Conservation (phyloP, 768 basidiomycete species). For the Neoboletus magnificus region DNA sequence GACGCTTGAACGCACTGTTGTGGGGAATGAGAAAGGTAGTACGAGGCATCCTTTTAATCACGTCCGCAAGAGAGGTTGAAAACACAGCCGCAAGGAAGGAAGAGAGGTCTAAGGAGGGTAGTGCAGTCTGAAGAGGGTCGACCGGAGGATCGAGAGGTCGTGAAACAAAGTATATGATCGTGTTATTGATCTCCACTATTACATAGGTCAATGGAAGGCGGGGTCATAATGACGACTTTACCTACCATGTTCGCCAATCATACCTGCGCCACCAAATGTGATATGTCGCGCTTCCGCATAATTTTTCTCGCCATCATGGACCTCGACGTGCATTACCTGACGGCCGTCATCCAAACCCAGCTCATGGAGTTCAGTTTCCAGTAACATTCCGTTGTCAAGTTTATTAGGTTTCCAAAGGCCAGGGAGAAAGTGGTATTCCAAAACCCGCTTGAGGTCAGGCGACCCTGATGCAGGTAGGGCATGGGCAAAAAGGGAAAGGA, state of each 20-base stretch:
- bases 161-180: constrained; percentile 86
- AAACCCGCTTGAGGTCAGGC: constrained; percentile 63
- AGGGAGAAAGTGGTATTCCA: constrained; percentile 91
- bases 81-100: constrained; percentile 88
- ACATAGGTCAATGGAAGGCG: constrained; percentile 6
- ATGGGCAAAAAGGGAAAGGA: constrained; percentile 56
- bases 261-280: constrained; percentile 78
- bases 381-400: constrained; percentile 66
- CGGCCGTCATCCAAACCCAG: constrained; percentile 62
- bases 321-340: constrained; percentile 69
- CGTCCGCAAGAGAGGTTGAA: constrained; percentile 78
- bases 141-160: constrained; percentile 78
- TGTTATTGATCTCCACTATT: constrained; percentile 70
- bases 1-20: constrained; percentile 83
- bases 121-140: constrained; percentile 75
- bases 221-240: constrained; percentile 3
- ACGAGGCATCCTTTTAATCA: constrained; percentile 57
- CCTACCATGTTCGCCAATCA: constrained; percentile 76
- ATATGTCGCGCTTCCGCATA: constrained; percentile 51
- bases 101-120: constrained; percentile 82
- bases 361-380: constrained; percentile 78
- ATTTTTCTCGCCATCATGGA: constrained; percentile 49
- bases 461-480: constrained; percentile 62
- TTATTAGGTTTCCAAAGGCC: constrained; percentile 71
- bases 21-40: constrained; percentile 85